Evolutionary conservation across 2,329 filamentous ascomycete genomes (phyloP).

Genomic region (Aureobasidium pullulans): DNA sequence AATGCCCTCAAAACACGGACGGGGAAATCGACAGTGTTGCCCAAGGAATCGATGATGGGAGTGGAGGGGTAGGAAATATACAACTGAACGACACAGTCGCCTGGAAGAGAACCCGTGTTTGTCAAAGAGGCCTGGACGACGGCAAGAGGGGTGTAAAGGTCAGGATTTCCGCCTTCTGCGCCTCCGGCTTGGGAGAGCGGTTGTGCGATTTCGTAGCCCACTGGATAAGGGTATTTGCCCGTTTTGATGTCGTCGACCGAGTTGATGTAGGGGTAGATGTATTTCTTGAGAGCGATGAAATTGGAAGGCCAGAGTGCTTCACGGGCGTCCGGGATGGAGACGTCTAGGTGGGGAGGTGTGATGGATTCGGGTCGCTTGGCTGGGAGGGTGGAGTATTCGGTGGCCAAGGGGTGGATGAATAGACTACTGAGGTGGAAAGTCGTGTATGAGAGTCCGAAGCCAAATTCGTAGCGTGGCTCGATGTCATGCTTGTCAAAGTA

Average conservation of each 20-base stretch:
- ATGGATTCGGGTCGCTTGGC: constrained; percentile 36
- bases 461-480: constrained; percentile 75
- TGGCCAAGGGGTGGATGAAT: constrained; percentile 32
- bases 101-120: constrained; percentile 53
- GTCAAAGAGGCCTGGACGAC: constrained; percentile 46
- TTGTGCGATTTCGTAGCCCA: constrained; percentile 46
- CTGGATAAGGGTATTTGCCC: constrained; percentile 44
- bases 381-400: constrained; percentile 31
- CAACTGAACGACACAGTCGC: constrained; percentile 50
- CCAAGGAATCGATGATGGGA: constrained; percentile 21
- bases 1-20: constrained; percentile 38
- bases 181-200: constrained; percentile 59
- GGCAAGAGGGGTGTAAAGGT: constrained; percentile 53
- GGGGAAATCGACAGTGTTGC: constrained; percentile 36
- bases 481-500: constrained; percentile 74
- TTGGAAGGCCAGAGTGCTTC: constrained; percentile 54
- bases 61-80: constrained; percentile 41
- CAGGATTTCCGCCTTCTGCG: constrained; percentile 60
- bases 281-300: constrained; percentile 58
- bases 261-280: constrained; percentile 65
- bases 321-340: constrained; percentile 47
- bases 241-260: constrained; percentile 41
- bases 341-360: constrained; percentile 49
- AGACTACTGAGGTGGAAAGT: constrained; percentile 56
- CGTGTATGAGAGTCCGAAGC: constrained; percentile 78